Conservation (phyloP, 441 rosid species). For the Populus hybrid region DNA sequence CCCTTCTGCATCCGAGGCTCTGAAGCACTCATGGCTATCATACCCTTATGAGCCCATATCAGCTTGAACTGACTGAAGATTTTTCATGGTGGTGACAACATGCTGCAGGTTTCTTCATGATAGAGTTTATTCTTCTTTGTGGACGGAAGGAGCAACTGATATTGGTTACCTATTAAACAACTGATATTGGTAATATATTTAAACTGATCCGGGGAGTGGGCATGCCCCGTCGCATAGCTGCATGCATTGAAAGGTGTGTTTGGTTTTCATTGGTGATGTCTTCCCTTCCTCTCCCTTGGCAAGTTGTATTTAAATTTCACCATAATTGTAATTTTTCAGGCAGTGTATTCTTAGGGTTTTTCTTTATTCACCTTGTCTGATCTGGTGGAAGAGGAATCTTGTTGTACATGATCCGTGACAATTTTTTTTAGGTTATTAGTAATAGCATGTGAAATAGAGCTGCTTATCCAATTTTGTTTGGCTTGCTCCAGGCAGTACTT, state of each 20-base stretch:
- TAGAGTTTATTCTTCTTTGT: background rate
- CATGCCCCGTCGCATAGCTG: slow-evolving; percentile 7
- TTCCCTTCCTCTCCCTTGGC: slow-evolving; percentile 9
- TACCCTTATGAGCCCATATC: slow-evolving; percentile 90
- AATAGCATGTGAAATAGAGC: slow-evolving; percentile 34
- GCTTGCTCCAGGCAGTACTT: background rate
- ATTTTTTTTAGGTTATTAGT: slow-evolving; percentile 40
- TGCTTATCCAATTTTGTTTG: slow-evolving; percentile 34
- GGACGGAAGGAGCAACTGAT: slow-evolving; percentile 25
- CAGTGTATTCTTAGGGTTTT: slow-evolving; percentile 28
- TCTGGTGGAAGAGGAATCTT: slow-evolving; percentile 40
- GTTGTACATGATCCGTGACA: slow-evolving; percentile 57
- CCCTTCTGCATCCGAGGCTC: slow-evolving; percentile 84
- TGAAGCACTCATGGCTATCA: slow-evolving; percentile 90
- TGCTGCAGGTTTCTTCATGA: slow-evolving; percentile 1
- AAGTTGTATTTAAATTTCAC: slow-evolving; percentile 33
- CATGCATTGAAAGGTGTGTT: slow-evolving; percentile 36
- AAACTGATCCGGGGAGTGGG: slow-evolving; percentile 3
- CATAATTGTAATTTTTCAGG: slow-evolving; percentile 36
- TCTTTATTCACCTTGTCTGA: slow-evolving; percentile 20
- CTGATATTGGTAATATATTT: slow-evolving; percentile 17
- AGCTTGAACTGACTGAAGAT: slow-evolving; percentile 38
- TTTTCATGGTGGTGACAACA: slow-evolving; percentile 10
- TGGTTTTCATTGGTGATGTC: slow-evolving; percentile 29
- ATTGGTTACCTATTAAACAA: slow-evolving; percentile 17